Base-by-base conservation (phyloP, 1,284 basidiomycete genomes). In the Ganoderma lingzhi region DNA sequence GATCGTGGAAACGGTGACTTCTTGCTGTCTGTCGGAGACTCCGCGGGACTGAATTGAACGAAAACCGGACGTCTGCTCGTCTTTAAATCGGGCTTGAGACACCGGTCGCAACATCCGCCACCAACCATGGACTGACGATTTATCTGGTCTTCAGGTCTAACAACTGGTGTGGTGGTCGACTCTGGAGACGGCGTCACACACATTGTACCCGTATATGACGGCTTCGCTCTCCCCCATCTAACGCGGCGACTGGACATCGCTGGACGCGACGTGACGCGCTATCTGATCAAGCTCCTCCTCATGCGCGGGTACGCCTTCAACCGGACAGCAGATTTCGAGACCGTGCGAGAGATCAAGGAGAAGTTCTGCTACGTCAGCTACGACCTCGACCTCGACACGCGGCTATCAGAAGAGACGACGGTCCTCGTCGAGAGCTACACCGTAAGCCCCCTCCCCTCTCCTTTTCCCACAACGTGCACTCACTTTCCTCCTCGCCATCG, bases 261-360 rank as follows among this genome's bases (percentile, higher is more conserved):
- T 60, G 98, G 98, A 41, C 92, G 97, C 74, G 98, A 99, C 81
- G 97, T 99, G 64, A 99, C 98, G 53, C 91, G 96, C 74, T 99
- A 99, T 83, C 86, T 99, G 79, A 99, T 99, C 90, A 99, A 99
- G 85, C 89, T 99, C 14, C 87, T 99, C 9, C 90, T 99, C 74
- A 97, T 99, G 95, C 92, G 97, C 39, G 98, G 98, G 23, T 99
- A 99, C 81, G 98, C 98, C 0, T 99, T 99, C 87, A 99, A 99
- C 83, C 91, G 98, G 62, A 99, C 98, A 6, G 98, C 97, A 62
- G 98, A 99, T 84, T 99, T 99, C 78, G 98, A 99, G 84, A 99
- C 98, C 4, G 97, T 99, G 23, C 86, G 97, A 39, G 95, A 97
- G 82, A 99, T 99, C 85, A 99, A 99, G 84, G 97, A 99, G 87